Base-by-base conservation (phyloP, 1,139 yeast species). In the Wickerhamomyces sp. region DNA sequence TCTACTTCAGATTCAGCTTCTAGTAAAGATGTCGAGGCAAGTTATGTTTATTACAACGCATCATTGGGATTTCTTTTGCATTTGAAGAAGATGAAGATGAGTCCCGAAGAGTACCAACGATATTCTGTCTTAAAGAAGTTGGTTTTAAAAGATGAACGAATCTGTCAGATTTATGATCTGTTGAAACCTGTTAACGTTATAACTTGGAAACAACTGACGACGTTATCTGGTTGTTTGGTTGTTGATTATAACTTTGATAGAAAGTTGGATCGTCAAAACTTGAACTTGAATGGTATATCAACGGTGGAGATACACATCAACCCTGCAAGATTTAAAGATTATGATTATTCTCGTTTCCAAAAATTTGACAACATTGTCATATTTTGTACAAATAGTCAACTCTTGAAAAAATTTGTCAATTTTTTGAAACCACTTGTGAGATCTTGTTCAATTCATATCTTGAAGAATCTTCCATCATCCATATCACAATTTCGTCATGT, bases 31-130 rank as follows among this genome's bases (percentile, higher is more conserved):
- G 9, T 20, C 15, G 30, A 28, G 19, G 21, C 30, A 8, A 4
- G n/a, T 8, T 28, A 28, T 20, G 13, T 28, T 14, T 28, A 28
- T 14, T 28, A 28, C 24, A 28, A 28, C 13, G 15, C 20, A 13
- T 19, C n/a, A 7, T 13, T 28, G 16, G 10, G 15, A 6, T 20
- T 28, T 4, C 13, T 28, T 6, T n/a, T 28, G 12, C 16, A 8
- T 4, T 5, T 19, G 6, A 28, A 20, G 17, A 7, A n/a, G 9
- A 6, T 7, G 10, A 9, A 13, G 4, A 3, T 14, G 10, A 7
- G 9, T 13, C 8, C n/a, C 11, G 21, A 26, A 7, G 9, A 11
- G 11, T 26, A 17, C 13, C n/a, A 12, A 5, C 8, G 5, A 7
- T 28, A 28, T 20, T 4, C n/a, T 4, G 5, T 6, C 6, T 14